Evolutionary conservation across 2,329 filamentous ascomycete genomes (phyloP).

Genomic region (Diplodia seriata): DNA sequence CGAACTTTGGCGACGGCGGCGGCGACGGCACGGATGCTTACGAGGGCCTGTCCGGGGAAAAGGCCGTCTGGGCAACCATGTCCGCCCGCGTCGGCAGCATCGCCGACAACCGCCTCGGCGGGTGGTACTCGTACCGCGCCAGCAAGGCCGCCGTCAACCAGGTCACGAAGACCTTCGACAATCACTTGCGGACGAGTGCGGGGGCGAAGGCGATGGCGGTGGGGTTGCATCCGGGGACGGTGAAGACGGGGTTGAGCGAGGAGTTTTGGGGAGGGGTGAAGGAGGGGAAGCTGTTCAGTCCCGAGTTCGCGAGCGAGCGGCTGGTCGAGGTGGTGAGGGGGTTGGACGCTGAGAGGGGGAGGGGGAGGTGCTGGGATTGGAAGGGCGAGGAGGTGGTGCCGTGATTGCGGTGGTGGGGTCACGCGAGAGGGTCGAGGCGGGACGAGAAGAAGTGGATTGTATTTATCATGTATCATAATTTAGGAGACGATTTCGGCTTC

Average conservation of each 20-base stretch:
- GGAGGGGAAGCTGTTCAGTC: constrained; percentile 68
- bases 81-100: constrained; percentile 79
- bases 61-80: constrained; percentile 75
- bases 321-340: constrained; percentile 65
- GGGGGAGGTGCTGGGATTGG: constrained; percentile 51
- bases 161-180: constrained; percentile 73
- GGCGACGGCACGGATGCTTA: constrained; percentile 35
- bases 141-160: constrained; percentile 78
- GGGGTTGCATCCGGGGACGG: constrained; percentile 79
- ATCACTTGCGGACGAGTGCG: constrained; percentile 64
- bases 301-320: constrained; percentile 70
- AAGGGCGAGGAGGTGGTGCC: constrained; percentile 48
- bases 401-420: constrained; percentile 35
- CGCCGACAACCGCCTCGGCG: constrained; percentile 73
- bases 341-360: constrained; percentile 62
- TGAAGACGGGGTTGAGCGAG: constrained; percentile 74
- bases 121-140: constrained; percentile 83
- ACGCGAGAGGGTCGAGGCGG: constrained; percentile 37
- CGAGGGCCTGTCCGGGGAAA: constrained; percentile 48
- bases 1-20: constrained; percentile 38
- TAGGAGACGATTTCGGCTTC: background rate
- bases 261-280: constrained; percentile 73
- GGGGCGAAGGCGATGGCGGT: constrained; percentile 71
- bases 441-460: background rate
- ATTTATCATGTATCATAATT: background rate